Evolutionary conservation across 305 asterid genomes (phyloP), one percentile per base, ranked within the genome.

Genomic region (Solanum hybrid): DNA sequence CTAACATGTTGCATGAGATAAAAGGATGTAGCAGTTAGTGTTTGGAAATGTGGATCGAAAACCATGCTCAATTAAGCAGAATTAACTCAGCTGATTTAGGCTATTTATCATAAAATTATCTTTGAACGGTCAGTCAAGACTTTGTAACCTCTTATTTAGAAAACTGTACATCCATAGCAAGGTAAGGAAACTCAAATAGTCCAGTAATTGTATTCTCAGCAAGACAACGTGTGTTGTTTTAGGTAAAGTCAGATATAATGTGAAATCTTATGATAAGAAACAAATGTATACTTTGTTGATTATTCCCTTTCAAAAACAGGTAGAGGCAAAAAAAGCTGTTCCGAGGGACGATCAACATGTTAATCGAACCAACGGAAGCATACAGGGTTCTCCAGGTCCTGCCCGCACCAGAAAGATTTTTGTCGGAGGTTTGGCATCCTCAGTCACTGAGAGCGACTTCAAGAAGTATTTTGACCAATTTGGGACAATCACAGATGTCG

Each of bases 271-370:
- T 26, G 64, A 40, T 3, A 4, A 29, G 74, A 46, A 51, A 84
- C 1, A n/a, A 18, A 84, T 3, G 11, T 29, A 11, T 18, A 46
- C 10, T 84, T 84, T 84, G 87, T 46, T 84, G 11, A 84, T 82
- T 28, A 20, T 84, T 51, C 12, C 81, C 75, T 92, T 85, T 79
- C 29, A 89, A 88, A 75, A 87, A 90, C 95, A 96, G 98, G 98
- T 96, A 89, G 98, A 96, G 94, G 98, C 97, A 69, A 95, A 95
- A 91, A 96, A 95, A 92, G 98, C 98, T 90, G 96, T 96, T 89
- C 98, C 98, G 8, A 94, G 96, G 92, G 98, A 97, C 67, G 97
- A 95, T 92, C 93, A 92, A 79, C 92, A 91, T 84, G 89, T 90
- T 73, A 92, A 61, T 87, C 91, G 93, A 91, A 92, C 87, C 90